Evolutionary conservation across 331 rosid species (phyloP).

Genomic region (Malus hybrid): DNA sequence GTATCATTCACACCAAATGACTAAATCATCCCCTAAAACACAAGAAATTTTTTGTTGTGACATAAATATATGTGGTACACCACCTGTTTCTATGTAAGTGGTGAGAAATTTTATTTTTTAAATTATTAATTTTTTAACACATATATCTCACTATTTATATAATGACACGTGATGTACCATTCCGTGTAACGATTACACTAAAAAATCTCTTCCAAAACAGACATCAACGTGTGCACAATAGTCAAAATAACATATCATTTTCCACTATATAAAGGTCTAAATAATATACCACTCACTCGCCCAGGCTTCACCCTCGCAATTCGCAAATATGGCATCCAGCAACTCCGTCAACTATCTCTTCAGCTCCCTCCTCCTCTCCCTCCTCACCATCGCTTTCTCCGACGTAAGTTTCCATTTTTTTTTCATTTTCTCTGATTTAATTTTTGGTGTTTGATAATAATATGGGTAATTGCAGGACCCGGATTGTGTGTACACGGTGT

Average conservation of each 20-base stretch:
- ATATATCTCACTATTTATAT: too few species aligned
- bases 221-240: background rate
- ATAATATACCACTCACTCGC: background rate
- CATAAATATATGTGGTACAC: too few species aligned
- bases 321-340: slow-evolving; percentile 22
- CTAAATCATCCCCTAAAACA: background rate
- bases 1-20: background rate
- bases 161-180: too few species aligned
- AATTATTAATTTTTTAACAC: too few species aligned
- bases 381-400: slow-evolving; percentile 8
- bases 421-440: background rate
- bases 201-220: background rate
- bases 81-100: too few species aligned
- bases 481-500: slow-evolving; percentile 55
- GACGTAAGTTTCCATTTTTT: background rate
- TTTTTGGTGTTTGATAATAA: background rate
- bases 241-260: background rate
- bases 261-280: background rate
- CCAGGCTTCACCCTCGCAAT: slow-evolving; percentile 14
- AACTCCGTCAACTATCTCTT: background rate
- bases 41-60: too few species aligned
- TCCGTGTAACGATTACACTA: too few species aligned
- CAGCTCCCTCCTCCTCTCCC: background rate
- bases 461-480: slow-evolving; percentile 19
- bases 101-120: too few species aligned